phyloP scores from a whole-genome alignment of 2,329 filamentous ascomycete species.

The Sclerotinia borealis region DNA sequence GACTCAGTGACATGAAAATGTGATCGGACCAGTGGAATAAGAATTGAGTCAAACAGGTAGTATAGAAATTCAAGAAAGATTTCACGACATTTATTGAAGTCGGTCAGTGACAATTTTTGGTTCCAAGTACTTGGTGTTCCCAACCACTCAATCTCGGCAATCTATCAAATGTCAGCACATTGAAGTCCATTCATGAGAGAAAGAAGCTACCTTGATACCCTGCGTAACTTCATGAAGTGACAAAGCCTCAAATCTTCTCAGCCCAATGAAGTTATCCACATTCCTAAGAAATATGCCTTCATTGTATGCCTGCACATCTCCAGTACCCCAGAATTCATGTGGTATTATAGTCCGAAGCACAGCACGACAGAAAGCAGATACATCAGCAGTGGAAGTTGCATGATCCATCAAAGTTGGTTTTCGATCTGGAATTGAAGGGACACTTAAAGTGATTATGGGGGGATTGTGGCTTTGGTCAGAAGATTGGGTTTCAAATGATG shows the following conservation, averaged over 20 bases:
- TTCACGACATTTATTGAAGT: constrained; percentile 69
- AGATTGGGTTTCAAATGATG: constrained; percentile 23
- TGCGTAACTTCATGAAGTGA: constrained; percentile 74
- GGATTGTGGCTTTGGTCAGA: constrained; percentile 1
- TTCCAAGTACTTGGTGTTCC: constrained; percentile 43
- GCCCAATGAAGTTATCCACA: constrained; percentile 69
- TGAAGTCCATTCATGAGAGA: not conserved
- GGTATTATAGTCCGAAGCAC: constrained; percentile 69
- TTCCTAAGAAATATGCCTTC: constrained; percentile 53
- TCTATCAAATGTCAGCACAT: constrained; percentile 38
- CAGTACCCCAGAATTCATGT: constrained; percentile 64
- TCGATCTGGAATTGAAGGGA: constrained; percentile 30
- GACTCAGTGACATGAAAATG: constrained; percentile 97
- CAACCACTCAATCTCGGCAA: constrained; percentile 69
- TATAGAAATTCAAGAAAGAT: constrained; percentile 83
- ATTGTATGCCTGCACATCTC: constrained; percentile 52
- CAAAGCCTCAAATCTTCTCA: constrained; percentile 76
- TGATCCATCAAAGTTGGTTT: constrained; percentile 49
- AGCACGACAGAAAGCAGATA: constrained; percentile 84
- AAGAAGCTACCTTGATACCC: constrained; percentile 58
- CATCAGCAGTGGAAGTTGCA: constrained; percentile 59
- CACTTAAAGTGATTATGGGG: constrained; percentile 18
- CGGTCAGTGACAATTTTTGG: constrained; percentile 60
- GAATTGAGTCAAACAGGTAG: constrained; percentile 84
- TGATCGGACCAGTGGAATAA: constrained; percentile 78